Percentiles rank a stretch among this genome's conserved stretches.
phyloP scores from a whole-genome alignment of 257 asterid genomes.

The Plectranthus barbatus region DNA sequence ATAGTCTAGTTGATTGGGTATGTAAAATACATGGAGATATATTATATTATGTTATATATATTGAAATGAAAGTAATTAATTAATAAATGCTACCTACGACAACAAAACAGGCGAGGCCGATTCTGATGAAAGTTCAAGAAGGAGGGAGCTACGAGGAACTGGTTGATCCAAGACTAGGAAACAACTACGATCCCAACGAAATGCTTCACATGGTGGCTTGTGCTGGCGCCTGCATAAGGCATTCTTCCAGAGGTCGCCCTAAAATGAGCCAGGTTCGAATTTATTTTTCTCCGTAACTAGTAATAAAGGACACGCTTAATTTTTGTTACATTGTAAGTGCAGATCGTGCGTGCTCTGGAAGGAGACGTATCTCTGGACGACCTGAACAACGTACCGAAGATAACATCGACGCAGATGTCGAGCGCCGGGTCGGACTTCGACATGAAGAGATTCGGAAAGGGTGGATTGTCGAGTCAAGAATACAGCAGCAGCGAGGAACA shows the following conservation, averaged over 20 bases:
- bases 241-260: slow-evolving; percentile 82
- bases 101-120: slow-evolving; percentile 59
- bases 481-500: slow-evolving; percentile 45
- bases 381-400: slow-evolving; percentile 36
- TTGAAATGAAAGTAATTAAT: too few species aligned
- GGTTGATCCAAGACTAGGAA: slow-evolving; percentile 59
- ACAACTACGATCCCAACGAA: slow-evolving; percentile 53
- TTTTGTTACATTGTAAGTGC: not conserved
- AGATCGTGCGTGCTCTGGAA: slow-evolving; percentile 84
- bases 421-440: slow-evolving; percentile 52
- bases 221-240: slow-evolving; percentile 65
- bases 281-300: too few species aligned
- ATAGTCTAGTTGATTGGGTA: slow-evolving; percentile 87
- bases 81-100: not conserved
- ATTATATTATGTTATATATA: too few species aligned
- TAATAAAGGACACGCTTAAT: too few species aligned
- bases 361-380: slow-evolving; percentile 68
- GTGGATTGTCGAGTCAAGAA: slow-evolving; percentile 51
- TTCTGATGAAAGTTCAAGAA: slow-evolving; percentile 31
- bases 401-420: slow-evolving; percentile 19
- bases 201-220: slow-evolving; percentile 71
- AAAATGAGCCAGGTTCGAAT: slow-evolving; percentile 73
- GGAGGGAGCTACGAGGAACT: slow-evolving; percentile 58
- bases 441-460: slow-evolving; percentile 27
- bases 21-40: too few species aligned